Evolutionary conservation across 1,284 basidiomycete genomes (phyloP).

Genomic region (Trametes polyzona): DNA sequence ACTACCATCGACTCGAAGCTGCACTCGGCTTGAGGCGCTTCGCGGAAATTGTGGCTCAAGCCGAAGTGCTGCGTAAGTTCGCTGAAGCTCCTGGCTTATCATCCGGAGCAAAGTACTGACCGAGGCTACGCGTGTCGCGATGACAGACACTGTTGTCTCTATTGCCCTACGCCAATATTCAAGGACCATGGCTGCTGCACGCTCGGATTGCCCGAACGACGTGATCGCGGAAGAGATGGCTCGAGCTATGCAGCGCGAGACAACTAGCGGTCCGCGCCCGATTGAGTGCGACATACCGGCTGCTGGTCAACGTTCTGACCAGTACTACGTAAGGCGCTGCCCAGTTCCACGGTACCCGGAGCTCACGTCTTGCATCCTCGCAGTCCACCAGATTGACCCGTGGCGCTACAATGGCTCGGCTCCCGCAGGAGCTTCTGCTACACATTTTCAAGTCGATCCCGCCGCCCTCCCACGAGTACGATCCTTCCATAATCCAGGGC

Average conservation of each 20-base stretch:
- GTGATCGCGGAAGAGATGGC: conserved; percentile 7
- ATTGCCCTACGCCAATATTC: no score
- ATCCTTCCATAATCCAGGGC: conserved; percentile 5
- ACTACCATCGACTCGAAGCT: no score
- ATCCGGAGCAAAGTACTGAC: no score
- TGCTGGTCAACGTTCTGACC: neutral
- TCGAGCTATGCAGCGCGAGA: neutral
- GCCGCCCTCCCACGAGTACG: neutral
- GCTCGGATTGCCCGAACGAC: neutral
- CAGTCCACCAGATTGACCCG: no score
- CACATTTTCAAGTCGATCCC: neutral
- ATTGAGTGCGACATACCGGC: neutral
- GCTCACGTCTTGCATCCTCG: neutral
- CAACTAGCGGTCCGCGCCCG: neutral
- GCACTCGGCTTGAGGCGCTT: no score
- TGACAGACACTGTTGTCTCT: no score
- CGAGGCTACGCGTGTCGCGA: no score
- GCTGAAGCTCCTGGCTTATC: no score
- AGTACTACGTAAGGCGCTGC: no score
- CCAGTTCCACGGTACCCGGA: neutral
- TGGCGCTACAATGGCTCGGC: neutral
- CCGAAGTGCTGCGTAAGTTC: no score
- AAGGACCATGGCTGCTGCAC: no score
- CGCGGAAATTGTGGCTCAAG: no score
- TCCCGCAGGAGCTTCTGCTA: conserved; percentile 7